Conservation (phyloP, 2,329 filamentous ascomycete species). For the Ambrosiella xylebori region DNA sequence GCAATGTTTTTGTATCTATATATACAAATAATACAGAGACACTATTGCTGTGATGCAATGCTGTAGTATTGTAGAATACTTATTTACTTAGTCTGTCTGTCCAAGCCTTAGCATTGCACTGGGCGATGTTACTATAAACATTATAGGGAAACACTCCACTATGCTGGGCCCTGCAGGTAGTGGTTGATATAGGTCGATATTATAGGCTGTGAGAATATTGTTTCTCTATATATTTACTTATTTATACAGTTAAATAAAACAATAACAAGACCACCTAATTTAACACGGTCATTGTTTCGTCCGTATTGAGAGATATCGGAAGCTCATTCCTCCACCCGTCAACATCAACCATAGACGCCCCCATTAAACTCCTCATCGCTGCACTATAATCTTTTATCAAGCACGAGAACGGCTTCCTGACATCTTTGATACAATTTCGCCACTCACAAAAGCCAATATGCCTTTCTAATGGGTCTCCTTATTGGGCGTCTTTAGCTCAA, state of each 20-base stretch:
- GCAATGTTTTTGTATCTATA: neutral
- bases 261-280: no score
- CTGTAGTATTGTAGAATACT: neutral
- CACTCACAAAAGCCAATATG: neutral
- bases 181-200: neutral
- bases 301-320: no score
- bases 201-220: neutral
- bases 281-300: no score
- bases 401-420: neutral
- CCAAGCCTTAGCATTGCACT: neutral
- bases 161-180: neutral
- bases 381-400: neutral
- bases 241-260: no score
- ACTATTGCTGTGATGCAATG: neutral
- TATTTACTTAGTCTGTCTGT: neutral
- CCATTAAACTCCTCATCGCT: neutral
- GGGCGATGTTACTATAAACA: neutral
- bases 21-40: neutral
- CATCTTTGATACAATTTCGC: neutral
- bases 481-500: neutral
- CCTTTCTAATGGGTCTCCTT: neutral
- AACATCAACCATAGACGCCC: neutral
- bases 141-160: neutral
- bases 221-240: no score
- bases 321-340: neutral